Evolutionary conservation across 2,329 filamentous ascomycete genomes (phyloP), one percentile per base, ranked within the genome.

Genomic region (Colletotrichum australisinense): DNA sequence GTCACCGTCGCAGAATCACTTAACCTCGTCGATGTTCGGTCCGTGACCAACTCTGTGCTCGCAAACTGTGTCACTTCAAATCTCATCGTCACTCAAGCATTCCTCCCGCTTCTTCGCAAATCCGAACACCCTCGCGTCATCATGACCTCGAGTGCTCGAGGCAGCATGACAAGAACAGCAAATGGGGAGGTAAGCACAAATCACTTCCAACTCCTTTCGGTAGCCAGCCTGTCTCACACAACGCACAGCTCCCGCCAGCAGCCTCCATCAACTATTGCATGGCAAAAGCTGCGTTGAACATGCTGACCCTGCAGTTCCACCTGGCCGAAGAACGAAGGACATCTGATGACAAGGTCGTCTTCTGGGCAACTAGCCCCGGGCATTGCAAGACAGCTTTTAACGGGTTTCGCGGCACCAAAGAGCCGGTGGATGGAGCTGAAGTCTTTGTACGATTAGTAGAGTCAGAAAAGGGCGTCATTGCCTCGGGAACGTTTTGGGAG

Each of bases 361-460:
- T 42, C 28, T 55, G 46, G 55, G 30, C 52, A 19, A 62, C 42
- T 24, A 56, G 49, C 19, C 64, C 30, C 16, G 38, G 24, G 16
- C 63, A 59, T 9, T 67, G 64, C 64, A 60, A 67, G 64, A 35
- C 64, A 5, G 24, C 69, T 11, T 58, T 42, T 26, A 62, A 56
- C 7, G 32, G 62, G 14, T 35, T 52, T 30, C 35, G 49, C 12
- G 49, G 38, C 5, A 5, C 28, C 4, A 52, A 35, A n/a, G 8
- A 52, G 11, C 24, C 46, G 11, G 11, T 63, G 7, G 58, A 69
- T 22, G 49, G 28, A 55, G 64, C 28, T 12, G 28, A 59, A 2
- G 22, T 19, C 14, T 53, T 59, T 49, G 26, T 52, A 19, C 53
- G 32, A 19, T 19, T 59, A n/a, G 5, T 60, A 24, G 42, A 53